Percentiles rank a stretch among this genome's conserved stretches.
Evolutionary conservation across 768 basidiomycete species (phyloP).

Genomic region (Tricholoma sp.): DNA sequence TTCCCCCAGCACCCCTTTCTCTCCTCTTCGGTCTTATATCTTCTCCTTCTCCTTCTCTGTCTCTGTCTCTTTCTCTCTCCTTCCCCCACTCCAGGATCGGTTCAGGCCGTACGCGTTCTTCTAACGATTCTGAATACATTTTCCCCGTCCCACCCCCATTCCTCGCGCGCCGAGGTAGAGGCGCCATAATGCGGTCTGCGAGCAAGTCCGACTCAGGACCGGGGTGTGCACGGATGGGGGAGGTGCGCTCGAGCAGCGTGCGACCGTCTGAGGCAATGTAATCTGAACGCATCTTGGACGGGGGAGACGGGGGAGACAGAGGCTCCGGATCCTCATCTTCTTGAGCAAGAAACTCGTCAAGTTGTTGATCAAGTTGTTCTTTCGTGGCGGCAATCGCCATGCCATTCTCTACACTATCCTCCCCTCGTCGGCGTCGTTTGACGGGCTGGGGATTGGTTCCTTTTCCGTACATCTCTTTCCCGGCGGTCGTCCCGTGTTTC

Average conservation of each 20-base stretch:
- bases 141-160: constrained; percentile 16
- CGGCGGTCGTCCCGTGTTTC: constrained; percentile 62
- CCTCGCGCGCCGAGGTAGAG: constrained; percentile 38
- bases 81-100: constrained; percentile 17
- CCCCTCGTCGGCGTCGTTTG: constrained; percentile 31
- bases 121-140: constrained; percentile 16
- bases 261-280: constrained; percentile 47
- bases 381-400: constrained; percentile 13
- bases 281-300: constrained; percentile 67
- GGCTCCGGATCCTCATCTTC: constrained; percentile 22
- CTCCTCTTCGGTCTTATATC: constrained; percentile 10
- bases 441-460: constrained; percentile 19
- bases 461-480: constrained; percentile 46
- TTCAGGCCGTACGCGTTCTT: constrained; percentile 13
- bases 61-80: not conserved
- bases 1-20: constrained; percentile 19
- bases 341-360: constrained; percentile 62
- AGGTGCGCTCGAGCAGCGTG: constrained; percentile 55
- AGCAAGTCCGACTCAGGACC: constrained; percentile 25
- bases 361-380: constrained; percentile 56
- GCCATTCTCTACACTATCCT: constrained; percentile 31
- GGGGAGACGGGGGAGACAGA: constrained; percentile 37
- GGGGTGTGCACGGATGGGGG: constrained; percentile 35
- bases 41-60: not conserved
- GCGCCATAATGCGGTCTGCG: constrained; percentile 41